Evolutionary conservation across 2,329 filamentous ascomycete species (phyloP).

Genomic region (Albophoma yamanashiensis): DNA sequence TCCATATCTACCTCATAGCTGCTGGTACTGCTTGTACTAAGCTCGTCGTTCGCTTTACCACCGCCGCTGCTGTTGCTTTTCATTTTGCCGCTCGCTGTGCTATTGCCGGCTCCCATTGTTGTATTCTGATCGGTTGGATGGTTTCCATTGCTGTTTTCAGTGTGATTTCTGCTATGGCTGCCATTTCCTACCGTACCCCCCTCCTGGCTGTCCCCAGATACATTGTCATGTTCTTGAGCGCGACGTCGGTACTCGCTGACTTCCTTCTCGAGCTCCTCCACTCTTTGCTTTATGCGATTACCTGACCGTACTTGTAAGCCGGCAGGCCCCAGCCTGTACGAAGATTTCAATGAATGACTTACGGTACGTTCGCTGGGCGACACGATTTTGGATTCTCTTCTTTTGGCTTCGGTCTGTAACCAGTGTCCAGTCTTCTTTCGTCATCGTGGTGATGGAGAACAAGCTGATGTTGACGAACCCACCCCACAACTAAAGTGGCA

Average conservation of each 20-base stretch:
- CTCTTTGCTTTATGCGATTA: slow-evolving; percentile 3
- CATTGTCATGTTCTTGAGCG: not conserved
- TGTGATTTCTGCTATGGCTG: not conserved
- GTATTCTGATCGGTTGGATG: not conserved
- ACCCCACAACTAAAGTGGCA: not conserved
- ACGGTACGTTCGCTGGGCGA: slow-evolving; percentile 3
- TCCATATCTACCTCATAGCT: not conserved
- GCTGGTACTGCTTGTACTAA: not conserved
- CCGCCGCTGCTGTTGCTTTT: not conserved
- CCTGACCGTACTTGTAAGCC: not conserved
- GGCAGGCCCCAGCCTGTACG: not conserved
- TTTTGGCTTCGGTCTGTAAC: slow-evolving; percentile 3
- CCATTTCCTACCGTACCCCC: not conserved
- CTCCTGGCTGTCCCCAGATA: not conserved
- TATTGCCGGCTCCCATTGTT: not conserved
- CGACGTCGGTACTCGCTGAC: slow-evolving; percentile 4
- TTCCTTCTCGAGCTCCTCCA: slow-evolving; percentile 3
- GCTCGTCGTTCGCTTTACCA: not conserved
- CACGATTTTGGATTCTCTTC: slow-evolving; percentile 3
- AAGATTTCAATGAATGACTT: not conserved
- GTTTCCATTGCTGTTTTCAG: not conserved
- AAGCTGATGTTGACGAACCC: too few species aligned
- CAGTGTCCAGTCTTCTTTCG: slow-evolving; percentile 1
- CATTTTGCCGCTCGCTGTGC: not conserved
- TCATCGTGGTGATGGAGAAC: not conserved